A percentile compares a stretch with the other conserved stretches of the same genome.
These are phyloP conservation scores for Pugionium cornutum DNA, from an alignment of 345 rosid genomes.

Conservation along the genomic window DNA sequence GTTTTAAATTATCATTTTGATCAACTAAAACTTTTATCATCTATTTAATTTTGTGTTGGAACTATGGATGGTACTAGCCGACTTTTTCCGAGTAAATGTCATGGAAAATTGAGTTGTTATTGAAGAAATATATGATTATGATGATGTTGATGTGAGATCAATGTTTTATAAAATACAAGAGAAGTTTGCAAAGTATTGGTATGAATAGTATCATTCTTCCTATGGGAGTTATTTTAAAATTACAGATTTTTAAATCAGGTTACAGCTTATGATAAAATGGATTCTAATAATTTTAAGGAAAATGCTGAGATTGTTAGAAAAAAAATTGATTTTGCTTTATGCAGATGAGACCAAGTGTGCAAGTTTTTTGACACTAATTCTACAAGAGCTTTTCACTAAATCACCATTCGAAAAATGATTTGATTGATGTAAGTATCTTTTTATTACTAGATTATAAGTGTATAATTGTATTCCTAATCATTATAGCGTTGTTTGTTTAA, in stretches of 20 bases:
- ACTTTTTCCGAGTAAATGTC: neutral
- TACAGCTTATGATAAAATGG: neutral
- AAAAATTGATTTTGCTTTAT: neutral
- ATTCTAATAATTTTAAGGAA: neutral
- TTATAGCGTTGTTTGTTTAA: too few relatives aligned
- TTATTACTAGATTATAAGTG: neutral
- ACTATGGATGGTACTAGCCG: too few relatives aligned
- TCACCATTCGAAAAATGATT: neutral
- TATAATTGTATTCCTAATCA: too few relatives aligned
- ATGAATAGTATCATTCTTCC: neutral
- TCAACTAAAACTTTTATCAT: too few relatives aligned
- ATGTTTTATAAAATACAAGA: neutral
- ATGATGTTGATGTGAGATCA: neutral
- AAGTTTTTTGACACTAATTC: neutral
- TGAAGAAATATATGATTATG: neutral
- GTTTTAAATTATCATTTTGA: too few relatives aligned
- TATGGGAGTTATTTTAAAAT: neutral
- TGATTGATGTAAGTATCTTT: neutral
- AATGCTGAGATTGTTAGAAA: neutral
- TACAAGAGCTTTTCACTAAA: neutral
- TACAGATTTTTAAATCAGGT: neutral
- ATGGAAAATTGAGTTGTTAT: neutral
- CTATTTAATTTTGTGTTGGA: too few relatives aligned
- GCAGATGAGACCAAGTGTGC: neutral
- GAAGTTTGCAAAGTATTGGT: slow-evolving; percentile 4